Evolutionary conservation across 352 stramenopile genomes (phyloP).

Genomic region (Phytophthora podocarpi): DNA sequence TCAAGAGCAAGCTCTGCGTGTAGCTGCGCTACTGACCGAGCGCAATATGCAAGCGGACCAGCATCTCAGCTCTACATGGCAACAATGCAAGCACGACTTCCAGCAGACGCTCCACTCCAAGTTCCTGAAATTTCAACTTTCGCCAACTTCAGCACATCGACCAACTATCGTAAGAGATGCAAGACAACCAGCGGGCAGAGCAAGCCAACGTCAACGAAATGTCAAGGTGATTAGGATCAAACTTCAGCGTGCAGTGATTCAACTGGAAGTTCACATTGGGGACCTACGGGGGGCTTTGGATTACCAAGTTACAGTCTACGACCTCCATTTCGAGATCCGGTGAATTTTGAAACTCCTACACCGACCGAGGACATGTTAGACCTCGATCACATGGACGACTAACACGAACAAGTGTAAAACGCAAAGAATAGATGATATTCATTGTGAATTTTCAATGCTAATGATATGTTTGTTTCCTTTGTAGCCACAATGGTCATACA

Average conservation of each 20-base stretch:
- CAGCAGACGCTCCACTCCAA: constrained; percentile 1
- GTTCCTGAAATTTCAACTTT: constrained; percentile 13
- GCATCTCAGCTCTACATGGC: too few relatives aligned
- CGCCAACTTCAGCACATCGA: constrained; percentile 7
- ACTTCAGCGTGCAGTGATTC: not conserved
- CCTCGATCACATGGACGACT: constrained; percentile 5
- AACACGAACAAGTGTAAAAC: too few relatives aligned
- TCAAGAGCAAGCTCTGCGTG: too few relatives aligned
- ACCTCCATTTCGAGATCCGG: constrained; percentile 7
- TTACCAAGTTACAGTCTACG: constrained; percentile 7
- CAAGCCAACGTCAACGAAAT: constrained; percentile 3
- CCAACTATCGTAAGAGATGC: not conserved
- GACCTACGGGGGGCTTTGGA: not conserved
- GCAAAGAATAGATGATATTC: too few relatives aligned
- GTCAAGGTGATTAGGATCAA: not conserved
- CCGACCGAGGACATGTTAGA: constrained; percentile 7
- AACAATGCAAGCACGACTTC: too few relatives aligned
- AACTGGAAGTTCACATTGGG: not conserved
- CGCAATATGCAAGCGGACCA: too few relatives aligned
- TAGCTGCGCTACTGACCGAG: too few relatives aligned
- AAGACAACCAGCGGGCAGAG: not conserved
- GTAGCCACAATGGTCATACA: too few relatives aligned
- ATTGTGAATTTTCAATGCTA: too few relatives aligned
- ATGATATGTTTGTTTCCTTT: too few relatives aligned
- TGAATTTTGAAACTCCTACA: not conserved